Conservation (phyloP, 1,284 basidiomycete species). For the Trichosporon asahii region DNA sequence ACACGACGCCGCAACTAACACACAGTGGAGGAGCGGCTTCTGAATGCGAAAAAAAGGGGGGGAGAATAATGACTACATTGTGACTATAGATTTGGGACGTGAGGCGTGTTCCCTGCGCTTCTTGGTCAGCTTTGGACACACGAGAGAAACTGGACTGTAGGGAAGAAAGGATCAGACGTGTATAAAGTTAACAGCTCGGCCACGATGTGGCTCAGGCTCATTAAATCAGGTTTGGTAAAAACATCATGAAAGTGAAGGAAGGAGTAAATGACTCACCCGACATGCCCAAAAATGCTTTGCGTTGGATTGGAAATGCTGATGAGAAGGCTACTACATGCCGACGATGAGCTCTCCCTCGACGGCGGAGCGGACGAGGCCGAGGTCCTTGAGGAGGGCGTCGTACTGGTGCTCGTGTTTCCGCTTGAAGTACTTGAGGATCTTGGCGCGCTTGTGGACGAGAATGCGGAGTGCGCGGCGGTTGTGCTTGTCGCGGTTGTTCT, state of each 20-base stretch:
- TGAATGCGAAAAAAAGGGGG: not conserved
- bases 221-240: slow-evolving; percentile 53
- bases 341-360: slow-evolving; percentile 86
- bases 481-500: slow-evolving; percentile 70
- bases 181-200: slow-evolving; percentile 32
- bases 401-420: slow-evolving; percentile 66
- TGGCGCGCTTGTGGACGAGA: slow-evolving; percentile 78
- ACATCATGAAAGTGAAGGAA: slow-evolving; percentile 37
- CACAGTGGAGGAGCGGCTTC: not conserved
- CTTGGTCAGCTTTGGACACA: not conserved
- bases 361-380: slow-evolving; percentile 72
- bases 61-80: not conserved
- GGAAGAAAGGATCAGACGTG: slow-evolving; percentile 19
- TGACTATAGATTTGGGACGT: not conserved
- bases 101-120: not conserved
- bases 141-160: not conserved
- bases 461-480: slow-evolving; percentile 70
- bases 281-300: not conserved
- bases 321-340: slow-evolving; percentile 20
- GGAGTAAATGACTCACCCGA: not conserved
- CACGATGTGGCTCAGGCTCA: slow-evolving; percentile 45
- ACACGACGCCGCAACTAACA: not conserved
- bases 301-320: not conserved
- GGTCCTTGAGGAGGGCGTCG: slow-evolving; percentile 65
- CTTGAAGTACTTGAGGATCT: slow-evolving; percentile 77